These are phyloP conservation scores for Penicillium sp. DNA, from an alignment of 2,329 filamentous ascomycete species.

Conservation along the genomic window DNA sequence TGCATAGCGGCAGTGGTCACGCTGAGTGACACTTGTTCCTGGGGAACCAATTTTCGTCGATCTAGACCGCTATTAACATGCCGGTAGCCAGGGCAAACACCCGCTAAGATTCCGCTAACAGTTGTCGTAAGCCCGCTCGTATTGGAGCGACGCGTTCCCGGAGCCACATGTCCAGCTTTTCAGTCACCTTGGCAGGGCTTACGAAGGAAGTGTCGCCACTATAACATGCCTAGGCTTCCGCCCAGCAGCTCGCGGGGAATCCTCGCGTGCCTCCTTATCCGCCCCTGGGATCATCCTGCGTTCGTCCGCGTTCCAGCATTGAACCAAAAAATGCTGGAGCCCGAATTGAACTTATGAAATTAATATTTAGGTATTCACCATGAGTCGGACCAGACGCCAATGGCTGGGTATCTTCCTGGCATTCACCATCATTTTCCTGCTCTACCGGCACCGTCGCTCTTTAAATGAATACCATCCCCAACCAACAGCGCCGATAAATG, in stretches of 20 bases:
- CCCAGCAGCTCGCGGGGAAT: neutral
- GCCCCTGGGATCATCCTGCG: neutral
- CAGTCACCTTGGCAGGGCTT: neutral
- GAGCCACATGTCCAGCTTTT: neutral
- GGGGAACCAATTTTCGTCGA: neutral
- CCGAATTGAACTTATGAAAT: neutral
- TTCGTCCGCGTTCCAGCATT: neutral
- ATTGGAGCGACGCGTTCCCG: constrained; percentile 5
- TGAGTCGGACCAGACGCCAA: constrained; percentile 18
- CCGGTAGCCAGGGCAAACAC: neutral
- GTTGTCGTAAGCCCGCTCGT: neutral
- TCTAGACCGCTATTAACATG: neutral
- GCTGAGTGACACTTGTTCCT: neutral
- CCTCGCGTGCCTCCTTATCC: neutral
- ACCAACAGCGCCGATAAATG: neutral
- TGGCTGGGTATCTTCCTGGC: constrained; percentile 9
- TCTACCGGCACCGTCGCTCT: constrained; percentile 42
- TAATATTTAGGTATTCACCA: neutral
- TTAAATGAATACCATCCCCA: neutral
- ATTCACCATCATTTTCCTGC: constrained; percentile 6
- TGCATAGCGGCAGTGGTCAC: neutral
- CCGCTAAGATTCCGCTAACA: neutral
- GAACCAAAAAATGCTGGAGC: constrained; percentile 5
- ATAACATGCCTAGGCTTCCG: neutral
- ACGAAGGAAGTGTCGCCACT: neutral